Evolutionary conservation across 495 filamentous ascomycete genomes (phyloP).

Genomic region (Talaromyces nanjingensis): DNA sequence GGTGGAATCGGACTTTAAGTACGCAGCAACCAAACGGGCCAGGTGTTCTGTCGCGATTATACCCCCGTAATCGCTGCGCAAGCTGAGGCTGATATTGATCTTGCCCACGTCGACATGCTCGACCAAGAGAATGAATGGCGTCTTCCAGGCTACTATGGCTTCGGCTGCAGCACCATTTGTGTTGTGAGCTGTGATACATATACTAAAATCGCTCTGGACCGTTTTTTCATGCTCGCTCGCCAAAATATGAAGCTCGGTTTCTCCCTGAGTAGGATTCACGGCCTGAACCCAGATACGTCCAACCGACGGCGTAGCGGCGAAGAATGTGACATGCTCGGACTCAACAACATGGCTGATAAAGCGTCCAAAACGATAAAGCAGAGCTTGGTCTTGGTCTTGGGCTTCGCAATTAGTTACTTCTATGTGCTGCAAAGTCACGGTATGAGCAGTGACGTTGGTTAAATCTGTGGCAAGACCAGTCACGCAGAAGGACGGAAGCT

Average conservation of each 20-base stretch:
- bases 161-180: background rate
- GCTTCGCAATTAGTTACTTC: background rate
- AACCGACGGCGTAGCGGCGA: background rate
- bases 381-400: background rate
- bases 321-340: background rate
- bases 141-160: background rate
- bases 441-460: background rate
- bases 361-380: background rate
- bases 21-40: background rate
- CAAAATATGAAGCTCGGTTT: background rate
- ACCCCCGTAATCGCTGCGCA: slow-evolving; percentile 1
- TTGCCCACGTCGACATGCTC: background rate
- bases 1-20: background rate
- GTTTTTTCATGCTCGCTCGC: background rate
- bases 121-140: background rate
- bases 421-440: background rate
- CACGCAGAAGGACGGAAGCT: slow-evolving; percentile 1
- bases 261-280: background rate
- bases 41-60: background rate
- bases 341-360: background rate
- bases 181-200: background rate
- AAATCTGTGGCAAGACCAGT: background rate
- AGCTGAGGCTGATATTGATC: background rate
- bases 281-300: background rate
- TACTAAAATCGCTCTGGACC: background rate